Conservation (phyloP, 352 stramenopile species). For the Phytophthora syringae region DNA sequence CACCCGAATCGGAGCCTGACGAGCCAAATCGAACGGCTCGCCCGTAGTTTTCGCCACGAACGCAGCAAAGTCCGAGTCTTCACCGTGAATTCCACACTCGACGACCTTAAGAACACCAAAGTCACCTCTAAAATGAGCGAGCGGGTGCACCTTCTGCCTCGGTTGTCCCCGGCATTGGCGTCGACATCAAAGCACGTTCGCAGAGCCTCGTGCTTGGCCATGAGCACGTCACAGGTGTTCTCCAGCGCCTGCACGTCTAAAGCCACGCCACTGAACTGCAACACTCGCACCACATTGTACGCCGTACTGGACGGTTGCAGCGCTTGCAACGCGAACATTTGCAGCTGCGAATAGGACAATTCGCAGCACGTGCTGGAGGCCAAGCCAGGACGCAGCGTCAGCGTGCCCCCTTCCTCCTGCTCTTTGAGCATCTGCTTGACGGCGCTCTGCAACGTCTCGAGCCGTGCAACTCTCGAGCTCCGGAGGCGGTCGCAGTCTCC, state of each 20-base stretch:
- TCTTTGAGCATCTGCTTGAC: slow-evolving; percentile 25
- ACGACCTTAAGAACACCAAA: slow-evolving; percentile 13
- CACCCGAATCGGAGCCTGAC: slow-evolving; percentile 47
- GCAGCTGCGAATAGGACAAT: slow-evolving; percentile 60
- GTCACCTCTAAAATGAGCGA: slow-evolving; percentile 19
- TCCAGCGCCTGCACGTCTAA: slow-evolving; percentile 33
- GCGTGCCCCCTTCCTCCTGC: background rate
- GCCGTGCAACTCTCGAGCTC: slow-evolving; percentile 8
- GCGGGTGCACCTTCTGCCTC: slow-evolving; percentile 38
- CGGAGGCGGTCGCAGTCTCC: background rate
- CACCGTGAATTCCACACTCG: background rate
- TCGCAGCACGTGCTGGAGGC: slow-evolving; percentile 14
- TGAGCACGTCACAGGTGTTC: slow-evolving; percentile 35
- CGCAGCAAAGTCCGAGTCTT: slow-evolving; percentile 9
- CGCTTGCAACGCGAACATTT: slow-evolving; percentile 64
- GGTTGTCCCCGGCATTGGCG: slow-evolving; percentile 35
- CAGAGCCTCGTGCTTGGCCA: slow-evolving; percentile 53
- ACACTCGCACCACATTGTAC: slow-evolving; percentile 58
- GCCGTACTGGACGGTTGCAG: slow-evolving; percentile 48
- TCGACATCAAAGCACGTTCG: slow-evolving; percentile 49
- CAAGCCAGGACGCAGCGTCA: slow-evolving; percentile 25
- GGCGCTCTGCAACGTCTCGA: slow-evolving; percentile 23
- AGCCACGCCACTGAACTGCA: slow-evolving; percentile 27
- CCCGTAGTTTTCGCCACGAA: slow-evolving; percentile 32
- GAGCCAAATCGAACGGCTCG: slow-evolving; percentile 46